Evolutionary conservation across 1,139 yeast genomes (phyloP).

Genomic region (Pichia sp.): DNA sequence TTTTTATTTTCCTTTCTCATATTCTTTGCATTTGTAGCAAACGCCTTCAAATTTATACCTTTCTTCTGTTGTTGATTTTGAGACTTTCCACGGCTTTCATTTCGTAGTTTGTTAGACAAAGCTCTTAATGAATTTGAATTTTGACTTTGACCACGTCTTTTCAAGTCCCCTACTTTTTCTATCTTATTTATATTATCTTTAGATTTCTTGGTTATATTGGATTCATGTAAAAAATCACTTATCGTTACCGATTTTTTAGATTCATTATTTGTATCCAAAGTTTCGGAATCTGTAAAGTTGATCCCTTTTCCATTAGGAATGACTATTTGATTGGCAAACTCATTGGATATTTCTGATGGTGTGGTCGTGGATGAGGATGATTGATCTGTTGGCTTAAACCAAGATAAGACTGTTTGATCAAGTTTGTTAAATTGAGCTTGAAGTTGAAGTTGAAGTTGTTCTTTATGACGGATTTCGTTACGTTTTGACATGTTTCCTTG

Average conservation of each 20-base stretch:
- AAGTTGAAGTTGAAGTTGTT: constrained; percentile 44
- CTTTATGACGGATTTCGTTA: constrained; percentile 34
- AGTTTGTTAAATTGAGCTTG: constrained; percentile 39
- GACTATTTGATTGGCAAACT: constrained; percentile 35
- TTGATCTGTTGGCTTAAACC: constrained; percentile 38
- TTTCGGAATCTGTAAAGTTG: constrained; percentile 21
- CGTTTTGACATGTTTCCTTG: constrained; percentile 19
- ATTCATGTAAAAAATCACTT: constrained; percentile 11
- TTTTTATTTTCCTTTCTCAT: constrained; percentile 5
- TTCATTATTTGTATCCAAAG: not conserved
- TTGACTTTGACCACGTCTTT: constrained; percentile 15
- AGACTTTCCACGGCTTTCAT: constrained; percentile 22
- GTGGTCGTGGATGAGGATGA: not conserved
- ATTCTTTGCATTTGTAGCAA: constrained; percentile 7
- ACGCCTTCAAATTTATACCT: constrained; percentile 6
- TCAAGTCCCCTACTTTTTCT: constrained; percentile 13
- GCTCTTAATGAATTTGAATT: constrained; percentile 36
- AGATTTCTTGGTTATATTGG: not conserved
- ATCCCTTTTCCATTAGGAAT: constrained; percentile 42
- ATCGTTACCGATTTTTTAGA: constrained; percentile 8
- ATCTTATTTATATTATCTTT: constrained; percentile 11
- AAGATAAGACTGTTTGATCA: constrained; percentile 35
- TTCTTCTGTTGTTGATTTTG: not conserved
- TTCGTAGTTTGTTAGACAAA: constrained; percentile 41
- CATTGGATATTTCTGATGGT: not conserved